A percentile compares a stretch with the other conserved stretches of the same genome.
Conservation (phyloP, 177 flowering plant genomes). For the Vitis hybrid region DNA sequence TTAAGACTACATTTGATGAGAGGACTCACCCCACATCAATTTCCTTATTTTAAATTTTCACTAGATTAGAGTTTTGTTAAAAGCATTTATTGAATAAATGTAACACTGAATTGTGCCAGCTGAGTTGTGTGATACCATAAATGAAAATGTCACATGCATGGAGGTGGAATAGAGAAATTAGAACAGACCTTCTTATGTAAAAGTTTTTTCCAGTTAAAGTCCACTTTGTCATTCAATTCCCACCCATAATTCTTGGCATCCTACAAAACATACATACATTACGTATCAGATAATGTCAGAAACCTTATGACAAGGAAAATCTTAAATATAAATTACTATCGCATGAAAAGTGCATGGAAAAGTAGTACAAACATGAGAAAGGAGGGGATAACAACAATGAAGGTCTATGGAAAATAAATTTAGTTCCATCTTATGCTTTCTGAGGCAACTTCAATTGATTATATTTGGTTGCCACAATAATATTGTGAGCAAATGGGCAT, state of each 20-base stretch:
- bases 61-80: too few relatives aligned
- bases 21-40: too few relatives aligned
- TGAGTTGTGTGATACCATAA: neutral
- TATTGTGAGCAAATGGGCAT: too few relatives aligned
- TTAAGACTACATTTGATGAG: too few relatives aligned
- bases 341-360: too few relatives aligned
- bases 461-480: too few relatives aligned
- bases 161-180: neutral
- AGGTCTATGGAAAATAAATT: too few relatives aligned
- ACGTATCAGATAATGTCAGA: neutral
- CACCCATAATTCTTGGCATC: conserved; percentile 93
- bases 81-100: neutral
- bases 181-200: conserved; percentile 80
- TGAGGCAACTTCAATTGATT: too few relatives aligned
- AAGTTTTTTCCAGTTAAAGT: conserved; percentile 88
- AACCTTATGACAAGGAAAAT: neutral
- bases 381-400: too few relatives aligned
- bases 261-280: conserved; percentile 33
- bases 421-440: too few relatives aligned
- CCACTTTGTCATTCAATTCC: conserved; percentile 73
- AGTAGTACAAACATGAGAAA: too few relatives aligned
- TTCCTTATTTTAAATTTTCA: too few relatives aligned
- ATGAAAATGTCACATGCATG: neutral
- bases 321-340: neutral
- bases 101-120: neutral